A percentile compares a stretch with the other conserved stretches of the same genome.
Evolutionary conservation across 257 asterid genomes (phyloP).

Genomic region (Plantago ovata): DNA sequence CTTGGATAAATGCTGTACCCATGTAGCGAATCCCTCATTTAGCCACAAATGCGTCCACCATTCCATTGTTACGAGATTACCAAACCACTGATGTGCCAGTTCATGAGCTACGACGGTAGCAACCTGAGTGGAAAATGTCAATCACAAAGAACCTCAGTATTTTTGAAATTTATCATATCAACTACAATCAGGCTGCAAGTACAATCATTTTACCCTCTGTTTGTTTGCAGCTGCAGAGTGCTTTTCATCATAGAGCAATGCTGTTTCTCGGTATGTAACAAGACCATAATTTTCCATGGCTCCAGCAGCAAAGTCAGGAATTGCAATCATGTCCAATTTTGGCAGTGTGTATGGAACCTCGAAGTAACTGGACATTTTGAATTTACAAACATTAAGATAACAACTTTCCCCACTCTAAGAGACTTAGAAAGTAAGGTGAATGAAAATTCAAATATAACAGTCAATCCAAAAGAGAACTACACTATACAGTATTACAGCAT

Average conservation of each 20-base stretch:
- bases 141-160: conserved; percentile 2
- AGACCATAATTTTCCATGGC: conserved; percentile 99
- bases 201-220: conserved; percentile 66
- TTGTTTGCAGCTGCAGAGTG: conserved; percentile 97
- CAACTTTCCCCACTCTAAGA: conserved; percentile 9
- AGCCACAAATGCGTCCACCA: conserved; percentile 99
- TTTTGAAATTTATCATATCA: not conserved
- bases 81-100: conserved; percentile 98
- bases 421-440: not conserved
- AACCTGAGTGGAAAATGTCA: conserved; percentile 49
- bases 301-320: conserved; percentile 98
- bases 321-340: conserved; percentile 94
- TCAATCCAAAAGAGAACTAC: no score
- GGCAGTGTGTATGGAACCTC: conserved; percentile 90
- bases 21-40: conserved; percentile 95
- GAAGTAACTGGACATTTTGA: conserved; percentile 55
- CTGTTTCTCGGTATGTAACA: conserved; percentile 89
- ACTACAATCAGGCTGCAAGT: conserved; percentile 19
- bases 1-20: conserved; percentile 50
- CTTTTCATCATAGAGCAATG: conserved; percentile 86
- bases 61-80: conserved; percentile 98
- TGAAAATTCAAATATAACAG: not conserved
- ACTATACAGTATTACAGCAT: not conserved
- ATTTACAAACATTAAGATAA: conserved; percentile 11
- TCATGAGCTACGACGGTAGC: conserved; percentile 94